Evolutionary conservation across 1,284 basidiomycete genomes (phyloP).

Genomic region (Golubevia sp.): DNA sequence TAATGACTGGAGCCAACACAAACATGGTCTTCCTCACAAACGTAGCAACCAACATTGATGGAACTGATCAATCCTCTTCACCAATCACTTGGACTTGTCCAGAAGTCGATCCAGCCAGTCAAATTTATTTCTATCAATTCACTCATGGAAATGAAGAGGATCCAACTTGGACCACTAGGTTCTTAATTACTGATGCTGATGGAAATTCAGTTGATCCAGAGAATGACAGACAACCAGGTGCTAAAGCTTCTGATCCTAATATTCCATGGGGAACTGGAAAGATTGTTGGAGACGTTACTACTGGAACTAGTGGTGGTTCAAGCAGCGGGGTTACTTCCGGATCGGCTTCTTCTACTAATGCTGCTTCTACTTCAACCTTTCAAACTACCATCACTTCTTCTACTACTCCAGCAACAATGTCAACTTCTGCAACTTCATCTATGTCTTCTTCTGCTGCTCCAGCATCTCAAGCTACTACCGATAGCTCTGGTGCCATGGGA

Average conservation of each 20-base stretch:
- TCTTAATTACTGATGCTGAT: slow-evolving; percentile 30
- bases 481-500: too few species aligned
- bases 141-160: slow-evolving; percentile 19
- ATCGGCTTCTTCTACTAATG: too few species aligned
- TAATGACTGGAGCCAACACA: slow-evolving; percentile 50
- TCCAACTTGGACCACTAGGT: slow-evolving; percentile 49
- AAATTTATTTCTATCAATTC: slow-evolving; percentile 46
- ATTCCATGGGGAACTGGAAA: slow-evolving; percentile 42
- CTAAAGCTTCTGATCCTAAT: slow-evolving; percentile 18
- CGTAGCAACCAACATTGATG: slow-evolving; percentile 40
- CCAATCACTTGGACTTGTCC: slow-evolving; percentile 39
- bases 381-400: too few species aligned
- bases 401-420: too few species aligned
- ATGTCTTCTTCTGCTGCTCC: too few species aligned
- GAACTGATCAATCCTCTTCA: slow-evolving; percentile 27
- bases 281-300: slow-evolving; percentile 13
- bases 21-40: slow-evolving; percentile 45
- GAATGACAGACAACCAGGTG: slow-evolving; percentile 24
- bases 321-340: too few species aligned
- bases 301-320: not conserved
- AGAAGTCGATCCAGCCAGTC: slow-evolving; percentile 20
- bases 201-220: slow-evolving; percentile 26
- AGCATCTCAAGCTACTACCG: too few species aligned
- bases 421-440: too few species aligned
- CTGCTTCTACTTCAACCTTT: too few species aligned